Evolutionary conservation across 441 rosid species (phyloP), one percentile per base, ranked within the genome.

Genomic region (Mallotus japonicus): DNA sequence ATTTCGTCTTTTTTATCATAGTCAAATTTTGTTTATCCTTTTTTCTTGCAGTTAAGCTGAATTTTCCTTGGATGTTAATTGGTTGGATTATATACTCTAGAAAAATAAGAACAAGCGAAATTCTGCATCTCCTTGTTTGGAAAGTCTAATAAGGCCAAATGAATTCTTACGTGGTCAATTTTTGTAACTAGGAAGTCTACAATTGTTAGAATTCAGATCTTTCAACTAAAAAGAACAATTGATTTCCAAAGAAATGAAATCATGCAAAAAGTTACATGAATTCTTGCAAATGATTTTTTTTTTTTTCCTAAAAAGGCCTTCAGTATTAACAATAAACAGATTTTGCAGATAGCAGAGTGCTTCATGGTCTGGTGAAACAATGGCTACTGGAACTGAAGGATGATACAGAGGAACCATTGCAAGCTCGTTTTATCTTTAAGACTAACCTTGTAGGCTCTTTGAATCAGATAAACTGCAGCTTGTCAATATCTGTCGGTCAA

Each of bases 331-430:
- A 49, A 69, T 20, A 69, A 65, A 54, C 53, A 72, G 69, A 74
- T 4, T 75, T 65, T 78, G 74, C 89, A 93, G 98, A 90, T 70
- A 71, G 69, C 60, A 84, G 83, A 74, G 79, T 83, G 70, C 82
- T 88, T 81, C 88, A 86, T 78, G 85, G 93, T 75, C 80, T 94
- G 84, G 85, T 83, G 73, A 90, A 84, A 83, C 78, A 80, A 77
- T 94, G 97, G 98, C 88, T 92, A 40, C 92, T 77, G 80, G 90
- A 89, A 72, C 59, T 94, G 42, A 86, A 84, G 76, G 95, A 92
- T 72, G 96, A 94, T 60, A 77, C 76, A 82, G 96, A 88, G 73
- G 92, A 90, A 66, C 85, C 86, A 65, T 32, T 85, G 65, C 90
- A 81, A 80, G 95, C 90, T 74, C 85, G 79, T 67, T 88, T 92